Evolutionary conservation across 305 asterid genomes (phyloP).

Genomic region (Fraxinus albicans): DNA sequence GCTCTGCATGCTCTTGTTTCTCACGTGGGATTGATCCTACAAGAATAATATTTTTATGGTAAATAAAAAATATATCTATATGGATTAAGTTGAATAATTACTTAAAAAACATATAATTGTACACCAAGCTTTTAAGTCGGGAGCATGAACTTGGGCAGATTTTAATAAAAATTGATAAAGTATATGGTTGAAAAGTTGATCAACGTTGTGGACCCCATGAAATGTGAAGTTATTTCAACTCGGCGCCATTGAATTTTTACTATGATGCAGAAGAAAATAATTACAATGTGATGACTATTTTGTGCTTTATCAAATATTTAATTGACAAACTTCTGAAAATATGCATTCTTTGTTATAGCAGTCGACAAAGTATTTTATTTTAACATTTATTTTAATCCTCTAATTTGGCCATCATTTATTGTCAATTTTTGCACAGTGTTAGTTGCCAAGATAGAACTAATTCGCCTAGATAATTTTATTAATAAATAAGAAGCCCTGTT

Average conservation of each 20-base stretch:
- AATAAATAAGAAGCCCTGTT: too few species aligned
- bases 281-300: background rate
- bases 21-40: conserved; percentile 63
- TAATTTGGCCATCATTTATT: background rate
- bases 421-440: background rate
- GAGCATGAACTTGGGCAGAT: conserved; percentile 36
- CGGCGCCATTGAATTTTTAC: background rate
- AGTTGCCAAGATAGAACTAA: background rate
- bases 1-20: conserved; percentile 45
- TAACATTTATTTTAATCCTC: background rate
- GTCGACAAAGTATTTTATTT: background rate
- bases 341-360: background rate
- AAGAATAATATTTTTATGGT: conserved; percentile 8
- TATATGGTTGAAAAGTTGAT: too few species aligned
- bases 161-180: too few species aligned
- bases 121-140: conserved; percentile 20
- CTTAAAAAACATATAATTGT: conserved; percentile 22
- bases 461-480: background rate
- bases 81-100: conserved; percentile 45
- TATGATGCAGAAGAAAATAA: background rate
- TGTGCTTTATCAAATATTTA: background rate
- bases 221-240: background rate
- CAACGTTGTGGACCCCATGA: background rate
- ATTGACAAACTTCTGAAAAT: background rate
- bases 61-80: conserved; percentile 37